A percentile compares a stretch with the other conserved stretches of the same genome.
phyloP scores from a whole-genome alignment of 2,329 filamentous ascomycete genomes.

The Hymenoscyphus fructigenus region DNA sequence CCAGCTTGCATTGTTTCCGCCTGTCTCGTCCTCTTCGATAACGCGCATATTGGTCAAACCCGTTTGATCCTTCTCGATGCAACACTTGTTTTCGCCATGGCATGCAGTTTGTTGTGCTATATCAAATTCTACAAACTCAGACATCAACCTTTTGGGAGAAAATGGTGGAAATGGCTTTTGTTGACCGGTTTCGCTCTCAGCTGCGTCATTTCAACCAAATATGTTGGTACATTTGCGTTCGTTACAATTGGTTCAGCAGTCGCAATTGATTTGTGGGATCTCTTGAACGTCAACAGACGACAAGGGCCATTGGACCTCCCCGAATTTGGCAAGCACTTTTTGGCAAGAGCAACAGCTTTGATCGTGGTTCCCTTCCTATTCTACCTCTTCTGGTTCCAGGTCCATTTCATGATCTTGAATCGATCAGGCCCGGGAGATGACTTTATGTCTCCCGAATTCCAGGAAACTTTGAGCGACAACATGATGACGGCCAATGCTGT shows the following conservation, averaged over 20 bases:
- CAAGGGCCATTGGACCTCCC: conserved; percentile 77
- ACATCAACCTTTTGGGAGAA: conserved; percentile 83
- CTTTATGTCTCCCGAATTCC: conserved; percentile 98
- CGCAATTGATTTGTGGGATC: conserved; percentile 89
- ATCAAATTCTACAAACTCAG: conserved; percentile 97
- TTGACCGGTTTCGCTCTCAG: conserved; percentile 92
- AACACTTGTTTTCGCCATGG: conserved; percentile 93
- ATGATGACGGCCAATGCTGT: conserved; percentile 84
- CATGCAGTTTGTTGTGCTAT: conserved; percentile 88
- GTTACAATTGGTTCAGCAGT: conserved; percentile 95
- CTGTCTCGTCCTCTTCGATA: conserved; percentile 88
- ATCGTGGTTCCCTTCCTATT: conserved; percentile 93
- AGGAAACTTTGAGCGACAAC: conserved; percentile 95
- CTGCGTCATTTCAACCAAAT: conserved; percentile 98
- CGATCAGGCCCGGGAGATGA: conserved; percentile 93
- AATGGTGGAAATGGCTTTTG: conserved; percentile 99
- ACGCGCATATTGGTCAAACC: conserved; percentile 96
- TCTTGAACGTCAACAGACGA: conserved; percentile 83
- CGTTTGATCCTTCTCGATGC: conserved; percentile 93
- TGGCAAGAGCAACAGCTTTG: conserved; percentile 79
- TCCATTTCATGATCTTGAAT: conserved; percentile 88
- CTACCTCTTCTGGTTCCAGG: conserved; percentile 99
- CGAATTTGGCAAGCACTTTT: conserved; percentile 86
- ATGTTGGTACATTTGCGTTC: conserved; percentile 95
- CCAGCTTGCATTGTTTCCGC: conserved; percentile 88